Conservation (phyloP, 441 rosid species). For the Codiaeum variegatum region DNA sequence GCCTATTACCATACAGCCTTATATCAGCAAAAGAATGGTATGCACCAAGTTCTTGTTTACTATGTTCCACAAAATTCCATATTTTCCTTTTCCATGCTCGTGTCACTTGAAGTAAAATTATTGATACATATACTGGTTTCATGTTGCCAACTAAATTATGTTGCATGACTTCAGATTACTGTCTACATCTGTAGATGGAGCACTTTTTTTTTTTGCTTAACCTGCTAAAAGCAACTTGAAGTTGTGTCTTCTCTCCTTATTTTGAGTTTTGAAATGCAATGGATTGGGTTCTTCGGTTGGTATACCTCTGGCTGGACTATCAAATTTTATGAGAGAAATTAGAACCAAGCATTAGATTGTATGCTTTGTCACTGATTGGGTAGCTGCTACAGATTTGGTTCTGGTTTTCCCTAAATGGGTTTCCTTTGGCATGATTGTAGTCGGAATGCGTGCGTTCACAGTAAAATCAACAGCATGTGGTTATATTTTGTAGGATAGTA, state of each 20-base stretch:
- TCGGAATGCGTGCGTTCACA: not conserved
- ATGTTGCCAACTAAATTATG: not conserved
- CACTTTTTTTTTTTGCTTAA: not conserved
- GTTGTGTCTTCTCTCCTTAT: not conserved
- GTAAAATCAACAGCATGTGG: not conserved
- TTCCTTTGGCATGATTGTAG: not conserved
- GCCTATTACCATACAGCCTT: constrained; percentile 54
- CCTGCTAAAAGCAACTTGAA: not conserved
- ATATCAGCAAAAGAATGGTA: constrained; percentile 79
- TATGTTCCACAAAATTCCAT: not conserved
- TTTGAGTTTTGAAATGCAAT: not conserved
- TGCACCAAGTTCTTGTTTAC: constrained; percentile 20
- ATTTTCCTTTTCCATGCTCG: constrained; percentile 1
- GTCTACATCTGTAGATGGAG: not conserved
- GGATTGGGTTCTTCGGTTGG: not conserved
- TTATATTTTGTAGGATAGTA: not conserved
- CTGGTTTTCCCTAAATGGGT: not conserved
- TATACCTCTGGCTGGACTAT: not conserved
- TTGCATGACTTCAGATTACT: not conserved
- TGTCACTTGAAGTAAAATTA: not conserved
- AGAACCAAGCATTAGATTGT: not conserved
- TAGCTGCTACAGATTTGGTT: constrained; percentile 6
- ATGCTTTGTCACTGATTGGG: not conserved
- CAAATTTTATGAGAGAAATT: not conserved
- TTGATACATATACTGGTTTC: constrained; percentile 7